phyloP scores from a whole-genome alignment of 1,284 basidiomycete genomes.

The Ustilago tritici region DNA sequence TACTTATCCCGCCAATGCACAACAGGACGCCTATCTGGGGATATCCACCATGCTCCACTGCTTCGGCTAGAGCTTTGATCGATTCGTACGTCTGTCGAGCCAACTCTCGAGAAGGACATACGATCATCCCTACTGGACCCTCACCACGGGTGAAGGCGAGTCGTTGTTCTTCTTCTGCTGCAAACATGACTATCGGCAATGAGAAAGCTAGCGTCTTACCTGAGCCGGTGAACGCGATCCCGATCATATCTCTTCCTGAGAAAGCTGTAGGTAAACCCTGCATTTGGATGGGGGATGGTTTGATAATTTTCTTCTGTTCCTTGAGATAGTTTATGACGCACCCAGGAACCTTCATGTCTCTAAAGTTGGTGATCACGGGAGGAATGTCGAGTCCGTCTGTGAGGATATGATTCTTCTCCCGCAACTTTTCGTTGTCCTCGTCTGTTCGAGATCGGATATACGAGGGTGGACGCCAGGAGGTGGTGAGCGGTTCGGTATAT shows the following conservation, averaged over 20 bases:
- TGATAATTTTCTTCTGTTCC: conserved; percentile 81
- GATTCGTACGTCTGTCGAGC: conserved; percentile 91
- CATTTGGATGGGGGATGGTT: conserved; percentile 94
- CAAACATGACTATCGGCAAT: conserved; percentile 76
- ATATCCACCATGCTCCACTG: conserved; percentile 84
- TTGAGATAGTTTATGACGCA: conserved; percentile 85
- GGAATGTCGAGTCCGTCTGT: conserved; percentile 92
- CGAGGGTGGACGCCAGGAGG: conserved; percentile 89
- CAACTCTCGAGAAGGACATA: conserved; percentile 75
- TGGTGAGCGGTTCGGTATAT: conserved; percentile 86
- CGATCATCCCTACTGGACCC: conserved; percentile 92
- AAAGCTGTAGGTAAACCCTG: conserved; percentile 92
- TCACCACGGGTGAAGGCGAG: conserved; percentile 91
- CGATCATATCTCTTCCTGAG: conserved; percentile 72
- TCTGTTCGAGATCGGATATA: conserved; percentile 81
- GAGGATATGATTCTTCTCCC: conserved; percentile 91
- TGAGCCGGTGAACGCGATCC: conserved; percentile 72
- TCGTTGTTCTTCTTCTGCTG: conserved; percentile 82
- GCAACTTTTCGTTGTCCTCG: conserved; percentile 79
- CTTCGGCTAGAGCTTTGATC: conserved; percentile 84
- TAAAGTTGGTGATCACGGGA: conserved; percentile 91
- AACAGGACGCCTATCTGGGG: conserved; percentile 81
- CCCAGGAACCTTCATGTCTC: conserved; percentile 96
- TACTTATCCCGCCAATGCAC: conserved; percentile 97
- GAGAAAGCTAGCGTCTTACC: conserved; percentile 72